These are phyloP conservation scores for Fusarium sp. DNA, from an alignment of 2,329 filamentous ascomycete genomes.

Conservation along the genomic window DNA sequence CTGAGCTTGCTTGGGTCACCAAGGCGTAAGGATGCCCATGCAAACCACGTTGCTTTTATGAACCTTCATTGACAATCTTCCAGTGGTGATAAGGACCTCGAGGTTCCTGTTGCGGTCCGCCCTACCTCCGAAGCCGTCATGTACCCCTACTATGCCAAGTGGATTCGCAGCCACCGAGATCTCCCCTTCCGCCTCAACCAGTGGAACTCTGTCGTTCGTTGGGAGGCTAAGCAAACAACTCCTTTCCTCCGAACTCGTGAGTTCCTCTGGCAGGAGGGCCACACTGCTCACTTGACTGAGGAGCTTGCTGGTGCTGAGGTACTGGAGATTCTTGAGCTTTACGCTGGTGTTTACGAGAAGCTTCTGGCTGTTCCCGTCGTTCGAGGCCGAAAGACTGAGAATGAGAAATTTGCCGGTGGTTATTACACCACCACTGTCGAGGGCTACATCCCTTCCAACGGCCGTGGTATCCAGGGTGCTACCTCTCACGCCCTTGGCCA, in stretches of 20 bases:
- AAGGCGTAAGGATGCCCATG: slow-evolving; percentile 69
- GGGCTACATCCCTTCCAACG: slow-evolving; percentile 95
- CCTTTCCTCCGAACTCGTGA: slow-evolving; percentile 91
- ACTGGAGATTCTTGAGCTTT: slow-evolving; percentile 90
- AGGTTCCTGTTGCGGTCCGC: slow-evolving; percentile 78
- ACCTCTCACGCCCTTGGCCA: slow-evolving; percentile 96
- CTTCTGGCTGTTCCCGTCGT: slow-evolving; percentile 95
- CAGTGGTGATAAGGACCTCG: slow-evolving; percentile 91
- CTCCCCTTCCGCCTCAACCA: slow-evolving; percentile 95
- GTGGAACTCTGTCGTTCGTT: slow-evolving; percentile 93
- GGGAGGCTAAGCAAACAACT: slow-evolving; percentile 96
- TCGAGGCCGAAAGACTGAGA: slow-evolving; percentile 93
- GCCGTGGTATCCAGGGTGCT: slow-evolving; percentile 94
- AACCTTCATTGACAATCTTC: slow-evolving; percentile 24
- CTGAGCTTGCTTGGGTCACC: slow-evolving; percentile 90
- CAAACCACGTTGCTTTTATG: neutral
- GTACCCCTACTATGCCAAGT: slow-evolving; percentile 96
- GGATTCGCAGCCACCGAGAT: slow-evolving; percentile 96
- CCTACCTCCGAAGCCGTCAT: slow-evolving; percentile 83
- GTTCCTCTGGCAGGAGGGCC: slow-evolving; percentile 98
- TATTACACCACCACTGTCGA: slow-evolving; percentile 98
- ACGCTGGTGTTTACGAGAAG: slow-evolving; percentile 91
- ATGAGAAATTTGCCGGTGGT: slow-evolving; percentile 97
- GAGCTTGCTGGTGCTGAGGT: slow-evolving; percentile 86
- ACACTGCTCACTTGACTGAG: slow-evolving; percentile 88